A percentile compares a stretch with the other conserved stretches of the same genome.
phyloP scores from a whole-genome alignment of 129 eudicot genomes.

The Artemisia annua region DNA sequence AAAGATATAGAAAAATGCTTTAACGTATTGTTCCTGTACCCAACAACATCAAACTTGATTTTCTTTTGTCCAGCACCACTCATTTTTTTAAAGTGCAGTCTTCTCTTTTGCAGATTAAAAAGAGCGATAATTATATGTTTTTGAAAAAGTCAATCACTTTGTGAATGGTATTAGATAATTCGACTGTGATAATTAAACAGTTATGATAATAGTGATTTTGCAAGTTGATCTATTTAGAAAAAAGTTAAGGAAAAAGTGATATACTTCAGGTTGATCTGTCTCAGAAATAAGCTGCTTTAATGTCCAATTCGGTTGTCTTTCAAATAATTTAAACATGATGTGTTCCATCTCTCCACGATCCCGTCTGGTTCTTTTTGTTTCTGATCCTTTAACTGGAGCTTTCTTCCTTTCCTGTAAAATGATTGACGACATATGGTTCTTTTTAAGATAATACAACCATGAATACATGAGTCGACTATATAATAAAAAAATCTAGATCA shows the following conservation, averaged over 20 bases:
- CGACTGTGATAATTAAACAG: not conserved
- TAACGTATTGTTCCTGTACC: too few relatives aligned
- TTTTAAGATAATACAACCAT: not conserved
- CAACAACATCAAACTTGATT: not conserved
- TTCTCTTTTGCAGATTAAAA: not conserved
- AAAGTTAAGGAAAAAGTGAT: conserved; percentile 5
- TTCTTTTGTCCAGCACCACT: not conserved
- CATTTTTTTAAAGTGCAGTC: not conserved
- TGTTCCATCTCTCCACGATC: conserved; percentile 94
- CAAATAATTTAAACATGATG: conserved; percentile 86
- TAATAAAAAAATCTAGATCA: not conserved
- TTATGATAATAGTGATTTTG: not conserved
- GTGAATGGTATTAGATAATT: not conserved
- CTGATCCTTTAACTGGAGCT: conserved; percentile 59
- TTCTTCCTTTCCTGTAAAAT: conserved; percentile 65
- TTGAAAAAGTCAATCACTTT: not conserved
- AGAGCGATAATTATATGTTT: not conserved
- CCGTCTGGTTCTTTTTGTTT: conserved; percentile 81
- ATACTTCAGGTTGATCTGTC: conserved; percentile 94
- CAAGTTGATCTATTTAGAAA: not conserved
- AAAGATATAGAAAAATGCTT: not conserved
- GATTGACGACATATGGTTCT: not conserved
- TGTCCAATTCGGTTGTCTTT: conserved; percentile 91
- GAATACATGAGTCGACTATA: not conserved
- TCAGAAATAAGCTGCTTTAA: conserved; percentile 74